Percentiles rank a stretch among this genome's conserved stretches.
Evolutionary conservation across 306 rosid species (phyloP).

Genomic region (Bauhinia variegata): DNA sequence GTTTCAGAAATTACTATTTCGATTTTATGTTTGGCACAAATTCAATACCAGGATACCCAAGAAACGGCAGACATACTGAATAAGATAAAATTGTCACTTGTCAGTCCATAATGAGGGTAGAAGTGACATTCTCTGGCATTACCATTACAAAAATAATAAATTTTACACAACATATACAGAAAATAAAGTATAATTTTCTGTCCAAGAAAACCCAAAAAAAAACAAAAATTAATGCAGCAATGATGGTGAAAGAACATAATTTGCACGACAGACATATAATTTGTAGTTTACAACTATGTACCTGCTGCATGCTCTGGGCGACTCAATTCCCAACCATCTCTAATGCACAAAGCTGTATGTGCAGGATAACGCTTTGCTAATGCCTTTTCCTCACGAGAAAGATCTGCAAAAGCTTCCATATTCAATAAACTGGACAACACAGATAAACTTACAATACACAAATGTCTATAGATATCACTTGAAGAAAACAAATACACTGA

Average conservation of each 20-base stretch:
- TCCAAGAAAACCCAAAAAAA: neutral
- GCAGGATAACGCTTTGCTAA: constrained; percentile 87
- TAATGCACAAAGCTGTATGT: constrained; percentile 80
- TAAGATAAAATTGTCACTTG: neutral
- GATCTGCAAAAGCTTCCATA: constrained; percentile 63
- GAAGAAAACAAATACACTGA: constrained; percentile 7
- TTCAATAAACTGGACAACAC: constrained; percentile 28
- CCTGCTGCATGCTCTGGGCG: constrained; percentile 78
- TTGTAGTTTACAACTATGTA: constrained; percentile 18
- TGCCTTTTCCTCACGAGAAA: constrained; percentile 70
- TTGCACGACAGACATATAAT: constrained; percentile 18
- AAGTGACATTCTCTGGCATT: neutral
- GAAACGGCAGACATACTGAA: neutral
- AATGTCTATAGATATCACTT: constrained; percentile 12
- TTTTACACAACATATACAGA: neutral
- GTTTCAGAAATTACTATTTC: neutral
- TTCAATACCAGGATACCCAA: neutral
- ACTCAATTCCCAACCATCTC: constrained; percentile 97
- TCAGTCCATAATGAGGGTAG: neutral
- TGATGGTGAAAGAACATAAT: neutral
- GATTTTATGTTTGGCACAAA: no score
- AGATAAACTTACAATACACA: constrained; percentile 13
- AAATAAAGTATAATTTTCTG: neutral
- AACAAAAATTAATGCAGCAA: neutral
- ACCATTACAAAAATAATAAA: neutral